Evolutionary conservation across 1,284 basidiomycete species (phyloP), one percentile per base, ranked within the genome.

Genomic region (Leccinum fuscescens): DNA sequence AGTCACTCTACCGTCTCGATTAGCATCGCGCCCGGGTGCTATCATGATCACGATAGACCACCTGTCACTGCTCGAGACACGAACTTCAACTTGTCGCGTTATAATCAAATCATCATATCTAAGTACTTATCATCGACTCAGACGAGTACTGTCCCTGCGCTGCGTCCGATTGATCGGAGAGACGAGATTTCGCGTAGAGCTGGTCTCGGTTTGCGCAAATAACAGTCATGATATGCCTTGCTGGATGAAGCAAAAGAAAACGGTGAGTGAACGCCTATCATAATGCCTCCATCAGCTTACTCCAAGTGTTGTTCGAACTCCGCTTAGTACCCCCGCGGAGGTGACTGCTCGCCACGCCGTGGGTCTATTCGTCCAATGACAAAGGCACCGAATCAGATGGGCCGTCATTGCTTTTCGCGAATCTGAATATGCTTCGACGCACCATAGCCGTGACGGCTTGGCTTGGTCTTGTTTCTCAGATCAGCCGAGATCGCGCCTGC

Each of bases 401-500:
- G n/a, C 14, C 48, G 8, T 22, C 29, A 59, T 29, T 44, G 44
- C 44, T 46, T 6, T 20, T 46, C 44, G 44, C 17, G 44, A 46
- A 46, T 46, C 11, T 20, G 44, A 6, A 20, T 6, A 46, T 46
- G 11, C 44, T 20, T 46, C 44, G 44, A 46, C 11, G 17, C 44
- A 12, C 17, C 17, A 20, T 20, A 20, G 44, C 17, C 11, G 17
- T 50, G 15, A 27, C 48, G 62, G 20, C 35, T 60, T 69, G 22
- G 51, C 39, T 37, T 48, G 52, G 7, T 17, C 51, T 52, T 51
- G 65, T 51, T 54, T 7, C 49, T 50, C 49, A 27, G 7, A 29
- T 50, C 24, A 24, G 24, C 49, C 49, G 49, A 29, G 14, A 24
- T 50, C 49, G 24, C 49, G 24, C 69, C 62, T 6, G 15, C 51